Evolutionary conservation across 2,329 filamentous ascomycete genomes (phyloP).

Genomic region (Dothidotthia symphoricarpi): DNA sequence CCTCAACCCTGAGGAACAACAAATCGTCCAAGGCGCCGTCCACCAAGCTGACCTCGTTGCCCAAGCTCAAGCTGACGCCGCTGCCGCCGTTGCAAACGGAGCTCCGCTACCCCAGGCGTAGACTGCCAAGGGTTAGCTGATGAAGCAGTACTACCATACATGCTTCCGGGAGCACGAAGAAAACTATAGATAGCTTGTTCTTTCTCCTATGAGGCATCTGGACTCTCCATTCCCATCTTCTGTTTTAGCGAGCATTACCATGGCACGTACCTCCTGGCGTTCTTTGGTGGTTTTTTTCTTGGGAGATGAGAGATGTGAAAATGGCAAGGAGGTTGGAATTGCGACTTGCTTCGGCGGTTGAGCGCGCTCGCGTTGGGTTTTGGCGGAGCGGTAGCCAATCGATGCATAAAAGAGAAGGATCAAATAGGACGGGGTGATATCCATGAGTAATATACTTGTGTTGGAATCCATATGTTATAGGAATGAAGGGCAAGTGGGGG

Average conservation of each 20-base stretch:
- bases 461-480: conserved; percentile 13
- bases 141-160: background rate
- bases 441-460: conserved; percentile 15
- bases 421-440: conserved; percentile 20
- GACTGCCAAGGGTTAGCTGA: background rate
- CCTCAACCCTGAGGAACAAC: conserved; percentile 76
- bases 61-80: conserved; percentile 26
- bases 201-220: conserved; percentile 18
- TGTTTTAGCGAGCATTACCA: conserved; percentile 35
- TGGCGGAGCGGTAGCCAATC: conserved; percentile 1
- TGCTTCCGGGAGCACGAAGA: background rate
- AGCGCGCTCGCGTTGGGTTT: no score
- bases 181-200: conserved; percentile 24
- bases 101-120: conserved; percentile 19
- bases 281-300: conserved; percentile 5
- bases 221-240: conserved; percentile 21
- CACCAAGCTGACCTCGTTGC: conserved; percentile 63
- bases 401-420: conserved; percentile 4
- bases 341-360: no score
- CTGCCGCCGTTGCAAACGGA: conserved; percentile 24
- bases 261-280: conserved; percentile 23
- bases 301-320: no score
- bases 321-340: no score
- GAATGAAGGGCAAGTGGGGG: background rate
- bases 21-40: conserved; percentile 74